Evolutionary conservation across 2,329 filamentous ascomycete species (phyloP).

Genomic region (Venturia nashicola): DNA sequence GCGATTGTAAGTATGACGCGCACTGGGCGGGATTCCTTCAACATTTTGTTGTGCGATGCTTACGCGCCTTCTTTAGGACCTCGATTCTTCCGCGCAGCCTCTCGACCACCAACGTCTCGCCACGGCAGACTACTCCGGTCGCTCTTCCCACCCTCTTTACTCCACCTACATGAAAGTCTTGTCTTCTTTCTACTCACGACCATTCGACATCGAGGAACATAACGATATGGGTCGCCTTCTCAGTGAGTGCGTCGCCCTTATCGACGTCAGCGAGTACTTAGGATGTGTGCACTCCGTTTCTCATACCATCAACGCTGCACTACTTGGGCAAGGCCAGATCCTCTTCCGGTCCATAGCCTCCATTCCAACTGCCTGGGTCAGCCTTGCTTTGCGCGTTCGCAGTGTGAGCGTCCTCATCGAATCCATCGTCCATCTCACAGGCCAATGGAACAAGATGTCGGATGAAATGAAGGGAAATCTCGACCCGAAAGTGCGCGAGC

Average conservation of each 20-base stretch:
- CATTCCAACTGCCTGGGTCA: constrained; percentile 33
- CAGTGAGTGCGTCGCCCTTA: constrained; percentile 27
- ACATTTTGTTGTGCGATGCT: constrained; percentile 16
- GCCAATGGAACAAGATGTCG: constrained; percentile 24
- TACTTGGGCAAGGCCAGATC: constrained; percentile 33
- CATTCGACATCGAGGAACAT: neutral
- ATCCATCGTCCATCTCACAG: constrained; percentile 31
- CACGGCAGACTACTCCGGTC: neutral
- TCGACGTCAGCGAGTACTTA: constrained; percentile 35
- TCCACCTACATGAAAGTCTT: neutral
- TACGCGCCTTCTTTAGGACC: neutral
- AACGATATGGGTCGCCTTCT: constrained; percentile 24
- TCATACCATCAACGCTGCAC: constrained; percentile 33
- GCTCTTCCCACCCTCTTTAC: neutral
- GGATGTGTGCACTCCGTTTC: constrained; percentile 30
- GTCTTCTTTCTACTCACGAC: constrained; percentile 2
- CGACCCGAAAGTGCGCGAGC: constrained; percentile 14
- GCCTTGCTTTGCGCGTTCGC: constrained; percentile 32
- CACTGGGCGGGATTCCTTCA: constrained; percentile 15
- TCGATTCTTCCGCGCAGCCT: constrained; percentile 1
- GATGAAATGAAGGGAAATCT: constrained; percentile 15
- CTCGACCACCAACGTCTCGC: neutral
- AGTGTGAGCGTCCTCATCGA: constrained; percentile 34
- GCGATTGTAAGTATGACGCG: constrained; percentile 18
- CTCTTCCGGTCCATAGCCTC: constrained; percentile 32